Percentiles rank a stretch among this genome's conserved stretches.
Conservation (phyloP, 73 alveolate species). For the Symbiodinium pilosum region DNA sequence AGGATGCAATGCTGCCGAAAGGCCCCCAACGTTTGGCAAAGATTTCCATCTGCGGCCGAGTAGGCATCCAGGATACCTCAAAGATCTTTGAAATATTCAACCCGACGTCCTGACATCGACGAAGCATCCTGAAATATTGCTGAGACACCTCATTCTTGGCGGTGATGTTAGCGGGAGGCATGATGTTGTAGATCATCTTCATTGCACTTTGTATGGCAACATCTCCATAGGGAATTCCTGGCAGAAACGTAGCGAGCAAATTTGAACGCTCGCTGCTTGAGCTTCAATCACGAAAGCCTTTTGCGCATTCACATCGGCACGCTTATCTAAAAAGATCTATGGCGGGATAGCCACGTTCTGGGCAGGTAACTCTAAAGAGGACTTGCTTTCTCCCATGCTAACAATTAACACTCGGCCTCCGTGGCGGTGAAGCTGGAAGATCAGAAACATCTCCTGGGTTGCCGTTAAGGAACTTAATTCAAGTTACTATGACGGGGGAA, state of each 20-base stretch:
- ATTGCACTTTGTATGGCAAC: slow-evolving; percentile 91
- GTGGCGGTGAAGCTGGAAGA: slow-evolving; percentile 88
- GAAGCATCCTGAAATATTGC: background rate
- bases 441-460: slow-evolving; percentile 77
- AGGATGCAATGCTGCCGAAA: slow-evolving; percentile 88
- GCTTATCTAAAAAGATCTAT: no score
- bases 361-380: no score
- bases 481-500: no score
- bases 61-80: slow-evolving; percentile 93
- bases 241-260: no score
- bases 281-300: no score
- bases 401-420: no score
- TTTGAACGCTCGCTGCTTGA: no score
- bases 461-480: no score
- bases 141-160: slow-evolving; percentile 65
- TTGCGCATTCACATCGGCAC: no score
- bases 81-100: background rate
- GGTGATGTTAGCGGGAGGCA: slow-evolving; percentile 62
- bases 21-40: slow-evolving; percentile 90
- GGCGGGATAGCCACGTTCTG: no score
- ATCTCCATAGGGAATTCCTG: slow-evolving; percentile 81
- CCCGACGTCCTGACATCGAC: background rate
- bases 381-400: no score
- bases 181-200: slow-evolving; percentile 84
- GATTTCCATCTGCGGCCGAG: slow-evolving; percentile 74